phyloP scores from a whole-genome alignment of 305 asterid species.

The Solanum hybrid region DNA sequence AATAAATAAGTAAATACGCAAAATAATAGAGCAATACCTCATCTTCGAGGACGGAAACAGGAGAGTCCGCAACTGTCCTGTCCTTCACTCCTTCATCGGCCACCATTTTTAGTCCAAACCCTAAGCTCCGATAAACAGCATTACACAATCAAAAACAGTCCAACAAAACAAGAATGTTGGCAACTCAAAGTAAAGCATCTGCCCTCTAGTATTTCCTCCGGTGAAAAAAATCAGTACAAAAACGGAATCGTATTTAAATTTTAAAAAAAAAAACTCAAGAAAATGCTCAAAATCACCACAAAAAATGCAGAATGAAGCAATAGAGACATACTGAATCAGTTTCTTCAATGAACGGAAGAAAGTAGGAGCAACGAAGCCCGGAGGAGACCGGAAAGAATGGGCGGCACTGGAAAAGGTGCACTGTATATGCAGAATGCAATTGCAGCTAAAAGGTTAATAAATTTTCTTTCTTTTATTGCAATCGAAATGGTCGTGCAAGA shows the following conservation, averaged over 20 bases:
- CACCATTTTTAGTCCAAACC: conserved; percentile 28
- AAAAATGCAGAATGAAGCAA: not conserved
- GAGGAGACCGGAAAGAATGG: conserved; percentile 3
- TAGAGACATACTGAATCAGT: not conserved
- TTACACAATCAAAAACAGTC: conserved; percentile 1
- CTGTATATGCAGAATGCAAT: not conserved
- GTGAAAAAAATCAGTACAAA: not conserved
- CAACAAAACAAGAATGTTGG: not conserved
- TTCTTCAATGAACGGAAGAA: not conserved
- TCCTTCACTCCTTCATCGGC: conserved; percentile 49
- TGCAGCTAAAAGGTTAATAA: not conserved
- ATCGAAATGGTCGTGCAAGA: not conserved
- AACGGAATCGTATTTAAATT: not conserved
- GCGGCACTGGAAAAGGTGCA: not conserved
- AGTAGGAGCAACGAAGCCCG: not conserved
- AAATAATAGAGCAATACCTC: conserved; percentile 35
- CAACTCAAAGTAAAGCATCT: not conserved
- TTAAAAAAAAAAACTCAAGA: not conserved
- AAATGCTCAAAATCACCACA: not conserved
- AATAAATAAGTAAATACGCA: not conserved
- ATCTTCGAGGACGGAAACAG: conserved; percentile 89
- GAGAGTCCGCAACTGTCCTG: conserved; percentile 63
- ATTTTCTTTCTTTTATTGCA: not conserved
- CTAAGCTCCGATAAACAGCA: not conserved
- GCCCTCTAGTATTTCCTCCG: not conserved